phyloP scores from a whole-genome alignment of 371 early-diverging fungal species.

The Basidiobolus meristosporus region DNA sequence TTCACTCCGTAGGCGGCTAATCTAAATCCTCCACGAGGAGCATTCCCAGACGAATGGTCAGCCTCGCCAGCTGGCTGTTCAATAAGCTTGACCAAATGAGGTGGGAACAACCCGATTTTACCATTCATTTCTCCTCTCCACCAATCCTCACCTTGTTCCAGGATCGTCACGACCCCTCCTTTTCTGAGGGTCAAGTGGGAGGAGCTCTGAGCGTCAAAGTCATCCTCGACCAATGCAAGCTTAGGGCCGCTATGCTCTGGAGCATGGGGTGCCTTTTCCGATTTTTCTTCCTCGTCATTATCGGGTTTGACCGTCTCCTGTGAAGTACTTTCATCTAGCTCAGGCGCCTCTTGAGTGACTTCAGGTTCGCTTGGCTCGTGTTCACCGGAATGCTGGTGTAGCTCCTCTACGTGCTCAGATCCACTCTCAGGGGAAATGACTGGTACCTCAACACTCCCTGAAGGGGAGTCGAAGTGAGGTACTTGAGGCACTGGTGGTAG shows the following conservation, averaged over 20 bases:
- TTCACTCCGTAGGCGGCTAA: conserved; percentile 68
- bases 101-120: conserved; percentile 42
- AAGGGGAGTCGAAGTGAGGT: conserved; percentile 5
- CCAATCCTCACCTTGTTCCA: conserved; percentile 47
- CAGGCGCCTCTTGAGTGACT: conserved; percentile 3
- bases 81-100: conserved; percentile 13
- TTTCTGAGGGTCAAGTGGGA: conserved; percentile 39
- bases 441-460: conserved; percentile 3
- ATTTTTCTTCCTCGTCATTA: neutral
- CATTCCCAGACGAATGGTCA: neutral
- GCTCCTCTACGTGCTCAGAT: no score
- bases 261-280: neutral
- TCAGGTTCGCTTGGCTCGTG: no score
- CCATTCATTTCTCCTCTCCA: conserved; percentile 47
- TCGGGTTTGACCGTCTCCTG: neutral
- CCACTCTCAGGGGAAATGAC: neutral
- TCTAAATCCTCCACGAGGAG: conserved; percentile 14
- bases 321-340: conserved; percentile 1
- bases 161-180: conserved; percentile 42
- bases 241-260: neutral
- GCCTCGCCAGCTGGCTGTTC: no score
- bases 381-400: no score
- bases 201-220: conserved; percentile 40
- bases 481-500: neutral
- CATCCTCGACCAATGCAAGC: conserved; percentile 26